phyloP scores from a whole-genome alignment of 2,329 filamentous ascomycete genomes.

The Mollisiaceae sp. region DNA sequence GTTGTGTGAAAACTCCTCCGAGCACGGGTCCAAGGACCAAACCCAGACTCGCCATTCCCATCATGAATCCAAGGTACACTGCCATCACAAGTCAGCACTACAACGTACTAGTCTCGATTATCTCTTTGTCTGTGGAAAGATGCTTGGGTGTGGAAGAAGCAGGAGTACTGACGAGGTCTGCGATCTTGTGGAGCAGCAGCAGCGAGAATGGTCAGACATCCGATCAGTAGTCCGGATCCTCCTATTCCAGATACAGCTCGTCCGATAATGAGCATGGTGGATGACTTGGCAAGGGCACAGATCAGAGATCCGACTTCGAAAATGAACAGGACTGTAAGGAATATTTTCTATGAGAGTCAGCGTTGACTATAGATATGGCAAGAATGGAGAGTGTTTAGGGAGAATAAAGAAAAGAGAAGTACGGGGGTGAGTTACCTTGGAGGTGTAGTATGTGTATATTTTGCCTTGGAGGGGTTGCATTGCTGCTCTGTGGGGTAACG shows the following conservation, averaged over 20 bases:
- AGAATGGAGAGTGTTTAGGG: background rate
- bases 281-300: conserved; percentile 44
- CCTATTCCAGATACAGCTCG: conserved; percentile 40
- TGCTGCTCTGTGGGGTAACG: conserved; percentile 33
- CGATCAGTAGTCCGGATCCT: conserved; percentile 41
- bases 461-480: conserved; percentile 30
- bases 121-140: background rate
- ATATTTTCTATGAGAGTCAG: background rate
- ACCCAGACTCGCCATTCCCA: conserved; percentile 17
- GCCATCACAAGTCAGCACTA: conserved; percentile 28
- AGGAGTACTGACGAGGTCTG: conserved; percentile 7
- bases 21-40: conserved; percentile 13
- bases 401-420: background rate
- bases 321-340: conserved; percentile 38
- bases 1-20: conserved; percentile 21
- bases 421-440: conserved; percentile 18
- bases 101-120: background rate
- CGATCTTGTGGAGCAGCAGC: background rate
- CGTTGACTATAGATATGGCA: too few species aligned
- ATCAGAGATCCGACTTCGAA: conserved; percentile 45
- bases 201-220: conserved; percentile 28
- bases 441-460: conserved; percentile 25
- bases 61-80: conserved; percentile 38
- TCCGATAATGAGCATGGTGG: conserved; percentile 43
- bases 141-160: background rate